phyloP scores from a whole-genome alignment of 768 basidiomycete species.

The Termitomyces sp. region DNA sequence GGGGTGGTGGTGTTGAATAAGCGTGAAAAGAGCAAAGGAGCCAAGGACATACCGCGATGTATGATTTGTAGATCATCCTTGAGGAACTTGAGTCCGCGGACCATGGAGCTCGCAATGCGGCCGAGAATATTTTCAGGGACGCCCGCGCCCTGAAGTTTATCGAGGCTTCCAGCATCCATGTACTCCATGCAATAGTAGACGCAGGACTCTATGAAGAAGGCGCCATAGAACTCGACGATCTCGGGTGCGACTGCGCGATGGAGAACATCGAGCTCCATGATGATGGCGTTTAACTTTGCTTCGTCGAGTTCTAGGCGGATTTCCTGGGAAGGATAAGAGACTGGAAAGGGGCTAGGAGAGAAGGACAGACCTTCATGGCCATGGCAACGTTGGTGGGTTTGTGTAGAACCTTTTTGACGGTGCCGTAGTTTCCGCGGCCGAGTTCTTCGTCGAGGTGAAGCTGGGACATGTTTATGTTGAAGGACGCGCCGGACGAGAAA shows the following conservation, averaged over 20 bases:
- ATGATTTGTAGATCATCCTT: constrained; percentile 91
- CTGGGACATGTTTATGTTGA: constrained; percentile 93
- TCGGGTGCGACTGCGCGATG: constrained; percentile 89
- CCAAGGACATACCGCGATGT: constrained; percentile 40
- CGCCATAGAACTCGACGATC: constrained; percentile 98
- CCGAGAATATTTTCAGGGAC: constrained; percentile 80
- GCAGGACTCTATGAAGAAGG: constrained; percentile 99
- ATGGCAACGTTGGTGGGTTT: constrained; percentile 92
- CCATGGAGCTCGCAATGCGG: constrained; percentile 78
- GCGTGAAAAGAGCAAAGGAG: background rate
- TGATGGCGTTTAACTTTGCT: constrained; percentile 89
- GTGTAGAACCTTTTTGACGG: constrained; percentile 93
- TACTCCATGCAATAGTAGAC: constrained; percentile 99
- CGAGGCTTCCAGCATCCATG: constrained; percentile 98
- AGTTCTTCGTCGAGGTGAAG: constrained; percentile 90
- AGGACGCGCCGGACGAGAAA: constrained; percentile 88
- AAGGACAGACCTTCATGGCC: constrained; percentile 90
- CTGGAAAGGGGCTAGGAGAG: constrained; percentile 3
- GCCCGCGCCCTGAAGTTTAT: constrained; percentile 64
- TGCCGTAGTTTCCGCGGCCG: constrained; percentile 95
- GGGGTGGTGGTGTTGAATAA: constrained; percentile 6
- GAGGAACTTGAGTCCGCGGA: constrained; percentile 87
- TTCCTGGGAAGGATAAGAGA: constrained; percentile 56
- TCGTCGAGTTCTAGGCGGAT: constrained; percentile 95
- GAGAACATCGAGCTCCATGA: constrained; percentile 98